phyloP scores from a whole-genome alignment of 768 basidiomycete species.

The Suillus lakei region DNA sequence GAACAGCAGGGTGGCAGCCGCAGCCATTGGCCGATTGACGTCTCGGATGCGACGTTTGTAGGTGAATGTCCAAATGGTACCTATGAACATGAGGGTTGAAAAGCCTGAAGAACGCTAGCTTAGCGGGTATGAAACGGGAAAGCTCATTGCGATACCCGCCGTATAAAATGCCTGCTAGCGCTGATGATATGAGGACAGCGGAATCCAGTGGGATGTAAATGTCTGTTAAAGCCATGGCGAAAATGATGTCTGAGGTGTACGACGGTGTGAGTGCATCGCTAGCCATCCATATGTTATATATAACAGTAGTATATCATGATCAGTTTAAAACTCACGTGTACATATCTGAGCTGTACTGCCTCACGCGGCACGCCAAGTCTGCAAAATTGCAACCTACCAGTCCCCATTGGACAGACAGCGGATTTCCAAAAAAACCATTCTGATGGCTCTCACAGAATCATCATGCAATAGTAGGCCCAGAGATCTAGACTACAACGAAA shows the following conservation, averaged over 20 bases:
- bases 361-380: too few relatives aligned
- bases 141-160: not conserved
- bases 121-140: not conserved
- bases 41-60: constrained; percentile 4
- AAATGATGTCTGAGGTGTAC: not conserved
- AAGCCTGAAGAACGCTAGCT: constrained; percentile 27
- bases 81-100: constrained; percentile 39
- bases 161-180: constrained; percentile 25
- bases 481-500: too few relatives aligned
- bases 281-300: not conserved
- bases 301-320: too few relatives aligned
- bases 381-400: too few relatives aligned
- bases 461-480: too few relatives aligned
- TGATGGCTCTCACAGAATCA: too few relatives aligned
- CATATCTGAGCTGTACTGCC: too few relatives aligned
- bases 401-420: too few relatives aligned
- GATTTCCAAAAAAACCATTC: too few relatives aligned
- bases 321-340: too few relatives aligned
- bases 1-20: constrained; percentile 28
- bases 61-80: constrained; percentile 29
- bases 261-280: not conserved
- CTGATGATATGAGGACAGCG: constrained; percentile 20
- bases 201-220: constrained; percentile 11
- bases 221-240: not conserved
- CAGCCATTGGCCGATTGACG: constrained; percentile 27